phyloP scores from a whole-genome alignment of 306 rosid genomes.

The Trifolium fragiferum region DNA sequence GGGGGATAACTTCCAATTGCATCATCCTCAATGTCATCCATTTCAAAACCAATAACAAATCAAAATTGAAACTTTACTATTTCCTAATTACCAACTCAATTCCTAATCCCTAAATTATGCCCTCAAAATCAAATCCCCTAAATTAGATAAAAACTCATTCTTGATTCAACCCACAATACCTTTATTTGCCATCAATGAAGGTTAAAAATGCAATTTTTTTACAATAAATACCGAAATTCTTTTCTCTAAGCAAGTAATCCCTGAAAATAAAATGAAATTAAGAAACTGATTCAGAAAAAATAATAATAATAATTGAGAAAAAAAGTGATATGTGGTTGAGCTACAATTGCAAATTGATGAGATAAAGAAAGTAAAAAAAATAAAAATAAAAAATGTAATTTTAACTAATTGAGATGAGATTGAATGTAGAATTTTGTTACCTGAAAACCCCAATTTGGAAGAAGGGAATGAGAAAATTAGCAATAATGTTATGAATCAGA shows the following conservation, averaged over 20 bases:
- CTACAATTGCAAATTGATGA: slow-evolving; percentile 1
- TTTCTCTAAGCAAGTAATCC: not conserved
- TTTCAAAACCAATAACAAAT: slow-evolving; percentile 29
- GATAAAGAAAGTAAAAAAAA: not conserved
- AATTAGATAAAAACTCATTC: not conserved
- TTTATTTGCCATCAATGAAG: not conserved
- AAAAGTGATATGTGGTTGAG: not conserved
- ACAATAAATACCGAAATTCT: not conserved
- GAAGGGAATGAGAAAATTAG: not conserved
- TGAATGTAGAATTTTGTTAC: slow-evolving; percentile 11
- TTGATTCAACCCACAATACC: slow-evolving; percentile 9
- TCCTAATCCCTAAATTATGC: not conserved
- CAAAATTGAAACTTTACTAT: slow-evolving; percentile 14
- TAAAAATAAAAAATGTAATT: no score
- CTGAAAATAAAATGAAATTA: not conserved
- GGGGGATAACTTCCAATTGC: slow-evolving; percentile 52
- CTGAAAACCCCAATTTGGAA: slow-evolving; percentile 21
- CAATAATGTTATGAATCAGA: not conserved
- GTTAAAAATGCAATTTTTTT: not conserved
- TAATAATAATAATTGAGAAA: not conserved
- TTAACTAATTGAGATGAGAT: slow-evolving; percentile 19
- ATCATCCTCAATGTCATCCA: slow-evolving; percentile 83
- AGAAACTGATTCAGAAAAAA: not conserved
- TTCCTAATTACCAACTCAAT: not conserved
- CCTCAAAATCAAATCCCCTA: not conserved